Evolutionary conservation across 192 early-diverging fungal species (phyloP).

Genomic region (Backusella westeae): DNA sequence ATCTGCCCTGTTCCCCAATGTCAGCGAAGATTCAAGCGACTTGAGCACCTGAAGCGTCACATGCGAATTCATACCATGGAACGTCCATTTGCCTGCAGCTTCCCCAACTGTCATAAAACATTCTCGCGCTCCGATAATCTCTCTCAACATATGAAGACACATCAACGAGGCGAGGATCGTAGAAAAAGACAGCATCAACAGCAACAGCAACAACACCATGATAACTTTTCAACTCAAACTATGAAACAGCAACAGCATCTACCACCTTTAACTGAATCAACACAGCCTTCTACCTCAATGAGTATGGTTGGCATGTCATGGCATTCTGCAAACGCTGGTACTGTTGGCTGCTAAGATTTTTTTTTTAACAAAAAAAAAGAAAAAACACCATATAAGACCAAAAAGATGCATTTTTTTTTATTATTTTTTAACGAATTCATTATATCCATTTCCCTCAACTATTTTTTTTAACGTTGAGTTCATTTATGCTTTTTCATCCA

Average conservation of each 20-base stretch:
- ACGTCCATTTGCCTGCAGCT: constrained; percentile 58
- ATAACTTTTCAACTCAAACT: neutral
- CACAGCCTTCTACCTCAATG: neutral
- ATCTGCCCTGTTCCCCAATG: constrained; percentile 36
- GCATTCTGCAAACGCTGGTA: constrained; percentile 19
- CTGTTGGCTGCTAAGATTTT: constrained; percentile 21
- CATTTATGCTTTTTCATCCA: neutral
- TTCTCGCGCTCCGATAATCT: constrained; percentile 69
- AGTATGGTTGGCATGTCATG: constrained; percentile 17
- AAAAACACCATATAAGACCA: neutral
- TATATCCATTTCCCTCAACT: neutral
- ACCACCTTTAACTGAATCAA: neutral
- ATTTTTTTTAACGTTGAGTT: neutral
- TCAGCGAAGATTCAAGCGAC: constrained; percentile 65
- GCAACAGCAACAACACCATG: neutral
- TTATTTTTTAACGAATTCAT: neutral
- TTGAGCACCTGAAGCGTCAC: constrained; percentile 78
- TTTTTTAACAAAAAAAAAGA: neutral
- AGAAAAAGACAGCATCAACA: constrained; percentile 14
- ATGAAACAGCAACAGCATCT: constrained; percentile 12
- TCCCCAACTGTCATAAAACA: constrained; percentile 50
- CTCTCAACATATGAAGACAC: constrained; percentile 54
- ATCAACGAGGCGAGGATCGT: constrained; percentile 33
- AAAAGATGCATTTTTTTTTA: constrained; percentile 4
- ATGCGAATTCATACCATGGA: constrained; percentile 66